These are phyloP conservation scores for Cordyceps fumosorosea DNA, from an alignment of 2,329 filamentous ascomycete species.

Conservation along the genomic window DNA sequence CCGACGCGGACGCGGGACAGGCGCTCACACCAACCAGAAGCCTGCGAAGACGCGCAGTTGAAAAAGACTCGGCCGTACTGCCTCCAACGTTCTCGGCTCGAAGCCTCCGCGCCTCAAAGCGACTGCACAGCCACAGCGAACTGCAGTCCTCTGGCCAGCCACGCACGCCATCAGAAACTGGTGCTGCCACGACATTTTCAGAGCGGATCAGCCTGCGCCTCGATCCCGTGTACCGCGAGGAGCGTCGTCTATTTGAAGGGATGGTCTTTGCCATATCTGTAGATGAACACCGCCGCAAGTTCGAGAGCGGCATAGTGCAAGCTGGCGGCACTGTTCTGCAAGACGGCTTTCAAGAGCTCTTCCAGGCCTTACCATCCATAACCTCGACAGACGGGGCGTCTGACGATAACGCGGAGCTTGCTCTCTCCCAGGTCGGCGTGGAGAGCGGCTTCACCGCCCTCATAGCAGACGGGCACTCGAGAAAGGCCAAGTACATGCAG, in stretches of 20 bases:
- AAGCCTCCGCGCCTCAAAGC: neutral
- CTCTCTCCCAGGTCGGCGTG: slow-evolving; percentile 49
- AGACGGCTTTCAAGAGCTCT: slow-evolving; percentile 75
- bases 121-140: neutral
- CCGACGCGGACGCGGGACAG: slow-evolving; percentile 18
- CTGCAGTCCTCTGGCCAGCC: slow-evolving; percentile 4
- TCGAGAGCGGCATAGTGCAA: slow-evolving; percentile 57
- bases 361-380: slow-evolving; percentile 43
- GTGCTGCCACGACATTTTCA: neutral
- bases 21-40: slow-evolving; percentile 19
- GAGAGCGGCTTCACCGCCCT: slow-evolving; percentile 72
- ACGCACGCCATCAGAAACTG: neutral
- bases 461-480: slow-evolving; percentile 78
- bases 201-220: slow-evolving; percentile 24
- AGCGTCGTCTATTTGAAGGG: slow-evolving; percentile 54
- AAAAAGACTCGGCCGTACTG: neutral
- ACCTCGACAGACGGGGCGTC: slow-evolving; percentile 24
- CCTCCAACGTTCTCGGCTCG: neutral
- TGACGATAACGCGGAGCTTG: slow-evolving; percentile 22
- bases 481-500: slow-evolving; percentile 89
- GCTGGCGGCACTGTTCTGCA: slow-evolving; percentile 68
- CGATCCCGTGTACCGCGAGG: slow-evolving; percentile 19
- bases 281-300: slow-evolving; percentile 34
- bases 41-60: neutral
- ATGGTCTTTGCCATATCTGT: slow-evolving; percentile 90